Percentiles rank a stretch among this genome's conserved stretches.
phyloP scores from a whole-genome alignment of 768 basidiomycete species.

The Leccinum broughii region DNA sequence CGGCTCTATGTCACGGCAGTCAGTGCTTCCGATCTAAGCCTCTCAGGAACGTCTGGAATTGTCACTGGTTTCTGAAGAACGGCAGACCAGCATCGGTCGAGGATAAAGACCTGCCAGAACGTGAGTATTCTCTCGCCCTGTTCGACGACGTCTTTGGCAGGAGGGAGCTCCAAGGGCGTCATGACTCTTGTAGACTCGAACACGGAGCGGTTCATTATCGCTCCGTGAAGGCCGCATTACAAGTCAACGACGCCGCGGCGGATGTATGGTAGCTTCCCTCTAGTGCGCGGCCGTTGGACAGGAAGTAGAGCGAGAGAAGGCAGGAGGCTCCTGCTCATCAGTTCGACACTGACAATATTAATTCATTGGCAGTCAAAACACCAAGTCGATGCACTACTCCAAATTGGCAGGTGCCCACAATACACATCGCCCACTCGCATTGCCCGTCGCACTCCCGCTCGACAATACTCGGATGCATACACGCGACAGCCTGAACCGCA shows the following conservation, averaged over 20 bases:
- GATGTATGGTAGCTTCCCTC: conserved; percentile 79
- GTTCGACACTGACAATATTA: no score
- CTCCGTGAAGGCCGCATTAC: conserved; percentile 67
- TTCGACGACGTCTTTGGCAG: conserved; percentile 56
- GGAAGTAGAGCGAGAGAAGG: conserved; percentile 72
- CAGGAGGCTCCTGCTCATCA: conserved; percentile 49
- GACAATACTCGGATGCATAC: no score
- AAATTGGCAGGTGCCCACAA: no score
- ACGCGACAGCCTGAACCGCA: no score
- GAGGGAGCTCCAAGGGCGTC: conserved; percentile 49
- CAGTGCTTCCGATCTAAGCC: conserved; percentile 10
- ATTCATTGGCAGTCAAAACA: no score
- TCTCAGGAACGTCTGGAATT: conserved; percentile 62
- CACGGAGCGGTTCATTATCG: conserved; percentile 34
- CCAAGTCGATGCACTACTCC: conserved; percentile 38
- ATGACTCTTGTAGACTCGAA: conserved; percentile 38
- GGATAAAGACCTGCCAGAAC: conserved; percentile 82
- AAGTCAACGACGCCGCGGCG: conserved; percentile 73
- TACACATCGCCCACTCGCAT: no score
- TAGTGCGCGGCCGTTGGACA: conserved; percentile 72
- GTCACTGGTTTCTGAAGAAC: conserved; percentile 65
- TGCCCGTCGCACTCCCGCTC: no score
- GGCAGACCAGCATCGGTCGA: conserved; percentile 82
- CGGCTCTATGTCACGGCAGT: no score
- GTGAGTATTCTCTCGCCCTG: conserved; percentile 72